Percentiles rank a stretch among this genome's conserved stretches.
Conservation (phyloP, 208 protist species). For the Acanthamoeba triangularis region DNA sequence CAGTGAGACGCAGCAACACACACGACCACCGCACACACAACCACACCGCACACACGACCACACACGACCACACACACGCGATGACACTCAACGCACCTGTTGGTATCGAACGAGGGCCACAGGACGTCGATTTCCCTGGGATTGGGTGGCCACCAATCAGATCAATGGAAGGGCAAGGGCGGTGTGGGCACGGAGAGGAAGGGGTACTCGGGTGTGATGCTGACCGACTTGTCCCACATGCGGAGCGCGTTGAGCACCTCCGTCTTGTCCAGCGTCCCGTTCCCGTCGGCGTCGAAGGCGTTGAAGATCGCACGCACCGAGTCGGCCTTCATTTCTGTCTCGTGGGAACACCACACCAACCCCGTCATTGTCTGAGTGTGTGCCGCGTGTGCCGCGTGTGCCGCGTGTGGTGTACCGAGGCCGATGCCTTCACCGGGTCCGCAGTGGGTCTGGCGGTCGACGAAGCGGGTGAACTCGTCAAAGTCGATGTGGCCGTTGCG, state of each 20-base stretch:
- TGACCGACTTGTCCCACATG: constrained; percentile 16
- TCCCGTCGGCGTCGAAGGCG: constrained; percentile 24
- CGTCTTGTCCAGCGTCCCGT: constrained; percentile 26
- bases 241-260: not conserved
- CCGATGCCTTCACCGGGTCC: constrained; percentile 19
- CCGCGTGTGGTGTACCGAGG: not conserved
- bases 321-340: not conserved
- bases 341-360: not conserved
- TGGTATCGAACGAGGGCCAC: constrained; percentile 50
- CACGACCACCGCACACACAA: not conserved
- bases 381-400: too few species aligned
- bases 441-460: not conserved
- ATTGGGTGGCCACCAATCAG: too few species aligned
- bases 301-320: constrained; percentile 47
- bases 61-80: not conserved
- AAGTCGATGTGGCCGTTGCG: constrained; percentile 25
- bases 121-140: not conserved
- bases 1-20: not conserved
- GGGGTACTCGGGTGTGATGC: not conserved
- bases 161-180: too few species aligned
- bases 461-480: constrained; percentile 55
- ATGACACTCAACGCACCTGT: not conserved
- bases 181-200: not conserved
- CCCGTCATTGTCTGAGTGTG: not conserved
- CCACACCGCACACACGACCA: not conserved